These are phyloP conservation scores for Rutstroemia sp. DNA, from an alignment of 2,329 filamentous ascomycete species.

Conservation along the genomic window DNA sequence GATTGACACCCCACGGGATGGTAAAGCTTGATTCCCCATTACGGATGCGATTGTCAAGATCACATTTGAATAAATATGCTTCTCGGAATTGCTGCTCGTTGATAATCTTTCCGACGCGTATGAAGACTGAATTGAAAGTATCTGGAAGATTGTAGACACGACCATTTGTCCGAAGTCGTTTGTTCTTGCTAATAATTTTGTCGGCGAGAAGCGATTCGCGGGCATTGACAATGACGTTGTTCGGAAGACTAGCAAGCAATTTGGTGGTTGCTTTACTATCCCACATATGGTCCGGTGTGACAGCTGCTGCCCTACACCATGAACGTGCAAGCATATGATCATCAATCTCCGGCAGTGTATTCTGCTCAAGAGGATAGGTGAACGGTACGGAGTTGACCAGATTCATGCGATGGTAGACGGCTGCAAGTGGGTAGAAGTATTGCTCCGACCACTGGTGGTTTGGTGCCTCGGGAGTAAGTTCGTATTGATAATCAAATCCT, in stretches of 20 bases:
- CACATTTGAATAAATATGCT: constrained; percentile 51
- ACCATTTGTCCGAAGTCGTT: constrained; percentile 51
- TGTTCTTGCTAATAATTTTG: constrained; percentile 46
- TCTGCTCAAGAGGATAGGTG: constrained; percentile 28
- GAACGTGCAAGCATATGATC: constrained; percentile 42
- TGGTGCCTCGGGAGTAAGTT: constrained; percentile 8
- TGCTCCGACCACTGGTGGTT: constrained; percentile 26
- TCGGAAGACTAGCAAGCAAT: constrained; percentile 34
- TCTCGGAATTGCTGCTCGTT: constrained; percentile 48
- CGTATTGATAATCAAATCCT: constrained; percentile 38
- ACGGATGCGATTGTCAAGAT: constrained; percentile 45
- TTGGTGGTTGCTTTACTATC: constrained; percentile 40
- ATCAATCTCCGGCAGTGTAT: constrained; percentile 15
- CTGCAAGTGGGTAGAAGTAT: constrained; percentile 42
- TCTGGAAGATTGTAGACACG: constrained; percentile 40
- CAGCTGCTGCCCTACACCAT: constrained; percentile 53
- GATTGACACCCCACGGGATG: constrained; percentile 36
- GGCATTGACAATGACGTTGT: constrained; percentile 15
- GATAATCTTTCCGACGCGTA: constrained; percentile 48
- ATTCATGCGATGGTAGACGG: constrained; percentile 31
- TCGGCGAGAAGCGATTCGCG: constrained; percentile 16
- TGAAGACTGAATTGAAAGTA: constrained; percentile 32
- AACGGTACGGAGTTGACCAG: constrained; percentile 38
- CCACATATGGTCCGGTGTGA: constrained; percentile 44
- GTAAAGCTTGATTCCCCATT: constrained; percentile 23